Evolutionary conservation across 306 rosid genomes (phyloP).

Genomic region (Lathyrus tuberosus): DNA sequence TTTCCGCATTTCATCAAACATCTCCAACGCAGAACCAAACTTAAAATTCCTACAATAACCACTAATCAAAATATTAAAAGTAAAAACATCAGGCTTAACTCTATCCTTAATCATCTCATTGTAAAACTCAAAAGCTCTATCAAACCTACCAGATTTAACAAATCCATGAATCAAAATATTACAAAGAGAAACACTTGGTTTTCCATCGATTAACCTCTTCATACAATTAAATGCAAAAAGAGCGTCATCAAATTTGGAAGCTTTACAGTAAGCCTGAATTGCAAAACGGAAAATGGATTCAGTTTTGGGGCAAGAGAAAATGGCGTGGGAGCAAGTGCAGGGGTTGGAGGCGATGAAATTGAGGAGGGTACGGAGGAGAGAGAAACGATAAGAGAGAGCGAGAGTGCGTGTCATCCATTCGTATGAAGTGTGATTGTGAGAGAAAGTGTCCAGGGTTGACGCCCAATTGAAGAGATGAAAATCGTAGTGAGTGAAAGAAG

Average conservation of each 20-base stretch:
- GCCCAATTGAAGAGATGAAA: conserved; percentile 91
- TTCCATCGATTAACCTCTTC: conserved; percentile 74
- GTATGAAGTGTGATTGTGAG: conserved; percentile 75
- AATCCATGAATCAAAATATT: conserved; percentile 76
- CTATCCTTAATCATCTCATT: conserved; percentile 51
- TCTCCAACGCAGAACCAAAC: conserved; percentile 63
- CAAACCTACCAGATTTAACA: conserved; percentile 60
- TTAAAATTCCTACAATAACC: conserved; percentile 66
- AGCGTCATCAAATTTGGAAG: conserved; percentile 61
- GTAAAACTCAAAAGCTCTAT: conserved; percentile 60
- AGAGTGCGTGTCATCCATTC: conserved; percentile 84
- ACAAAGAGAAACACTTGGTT: conserved; percentile 55
- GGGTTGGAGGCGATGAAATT: conserved; percentile 57
- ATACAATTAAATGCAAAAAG: conserved; percentile 56
- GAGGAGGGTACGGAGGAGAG: conserved; percentile 64
- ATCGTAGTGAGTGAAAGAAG: conserved; percentile 69
- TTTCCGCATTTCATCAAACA: conserved; percentile 75
- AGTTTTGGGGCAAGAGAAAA: conserved; percentile 73
- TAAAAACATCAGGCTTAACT: conserved; percentile 74
- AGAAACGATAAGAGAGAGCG: conserved; percentile 56
- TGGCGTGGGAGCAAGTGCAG: conserved; percentile 76
- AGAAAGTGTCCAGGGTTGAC: conserved; percentile 70
- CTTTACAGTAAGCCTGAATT: conserved; percentile 62
- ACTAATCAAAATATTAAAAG: conserved; percentile 83
- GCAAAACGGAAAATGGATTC: conserved; percentile 63